A percentile compares a stretch with the other conserved stretches of the same genome.
phyloP scores from a whole-genome alignment of 192 early-diverging fungal species.

The Backusella tuberculispora region DNA sequence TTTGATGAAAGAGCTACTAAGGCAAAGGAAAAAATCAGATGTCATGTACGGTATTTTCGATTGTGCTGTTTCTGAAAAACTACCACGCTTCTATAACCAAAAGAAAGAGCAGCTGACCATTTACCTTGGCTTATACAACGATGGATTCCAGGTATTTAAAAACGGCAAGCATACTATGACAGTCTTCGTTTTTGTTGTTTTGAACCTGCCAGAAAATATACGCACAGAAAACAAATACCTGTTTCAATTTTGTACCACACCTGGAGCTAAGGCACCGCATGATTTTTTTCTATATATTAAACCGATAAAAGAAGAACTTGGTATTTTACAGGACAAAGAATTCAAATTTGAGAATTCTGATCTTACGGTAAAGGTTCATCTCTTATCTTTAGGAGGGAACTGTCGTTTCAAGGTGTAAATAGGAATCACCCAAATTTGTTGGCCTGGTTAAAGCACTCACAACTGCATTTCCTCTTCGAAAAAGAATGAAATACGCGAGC shows the following conservation, averaged over 20 bases:
- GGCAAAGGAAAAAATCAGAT: no score
- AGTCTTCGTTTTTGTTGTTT: neutral
- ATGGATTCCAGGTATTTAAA: neutral
- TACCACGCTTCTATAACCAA: neutral
- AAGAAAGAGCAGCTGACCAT: neutral
- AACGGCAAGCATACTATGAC: neutral
- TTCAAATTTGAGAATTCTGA: neutral
- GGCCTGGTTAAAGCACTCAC: no score
- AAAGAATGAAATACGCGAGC: no score
- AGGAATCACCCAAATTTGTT: no score
- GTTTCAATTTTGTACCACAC: neutral
- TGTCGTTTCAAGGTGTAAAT: no score
- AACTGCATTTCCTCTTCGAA: no score
- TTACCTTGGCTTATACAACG: neutral
- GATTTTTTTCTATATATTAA: neutral
- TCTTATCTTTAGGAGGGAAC: no score
- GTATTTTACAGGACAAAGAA: neutral
- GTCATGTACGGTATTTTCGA: no score
- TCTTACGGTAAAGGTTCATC: neutral
- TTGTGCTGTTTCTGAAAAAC: no score
- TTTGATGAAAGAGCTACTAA: no score
- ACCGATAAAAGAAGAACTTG: neutral
- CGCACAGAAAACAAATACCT: neutral
- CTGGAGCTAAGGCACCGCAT: neutral
- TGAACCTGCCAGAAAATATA: neutral